phyloP scores from a whole-genome alignment of 2,329 filamentous ascomycete genomes.

The Calonectria crousiana region DNA sequence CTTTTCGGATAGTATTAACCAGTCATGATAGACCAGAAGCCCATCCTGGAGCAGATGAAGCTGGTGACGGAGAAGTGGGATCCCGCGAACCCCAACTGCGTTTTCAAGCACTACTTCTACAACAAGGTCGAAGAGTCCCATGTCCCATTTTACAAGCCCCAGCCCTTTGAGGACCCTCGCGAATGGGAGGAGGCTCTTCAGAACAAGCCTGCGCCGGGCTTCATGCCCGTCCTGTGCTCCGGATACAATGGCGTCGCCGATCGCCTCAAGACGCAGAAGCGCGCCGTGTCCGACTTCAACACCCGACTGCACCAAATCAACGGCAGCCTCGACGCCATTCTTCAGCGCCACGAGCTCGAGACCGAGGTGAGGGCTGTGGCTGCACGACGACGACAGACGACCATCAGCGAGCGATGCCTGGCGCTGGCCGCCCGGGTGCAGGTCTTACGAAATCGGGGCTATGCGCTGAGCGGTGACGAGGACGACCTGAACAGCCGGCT shows the following conservation, averaged over 20 bases:
- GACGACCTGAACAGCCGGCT: slow-evolving; percentile 82
- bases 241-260: slow-evolving; percentile 80
- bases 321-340: slow-evolving; percentile 76
- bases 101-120: slow-evolving; percentile 88
- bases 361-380: slow-evolving; percentile 81
- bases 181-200: slow-evolving; percentile 89
- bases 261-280: slow-evolving; percentile 79
- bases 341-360: slow-evolving; percentile 81
- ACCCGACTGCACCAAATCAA: slow-evolving; percentile 84
- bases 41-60: slow-evolving; percentile 79
- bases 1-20: slow-evolving; percentile 19
- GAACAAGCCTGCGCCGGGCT: slow-evolving; percentile 81
- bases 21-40: slow-evolving; percentile 68
- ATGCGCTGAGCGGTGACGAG: slow-evolving; percentile 82
- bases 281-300: slow-evolving; percentile 77
- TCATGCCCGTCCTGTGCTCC: slow-evolving; percentile 80
- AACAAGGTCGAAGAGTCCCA: slow-evolving; percentile 82
- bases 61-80: slow-evolving; percentile 81
- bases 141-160: slow-evolving; percentile 82
- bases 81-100: slow-evolving; percentile 74
- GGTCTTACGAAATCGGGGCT: slow-evolving; percentile 83
- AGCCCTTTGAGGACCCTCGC: slow-evolving; percentile 76
- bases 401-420: slow-evolving; percentile 79
- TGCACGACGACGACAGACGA: slow-evolving; percentile 78
- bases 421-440: slow-evolving; percentile 84